These are phyloP conservation scores for Blastobotrys capitulatus DNA, from an alignment of 1,139 yeast species.

Conservation along the genomic window DNA sequence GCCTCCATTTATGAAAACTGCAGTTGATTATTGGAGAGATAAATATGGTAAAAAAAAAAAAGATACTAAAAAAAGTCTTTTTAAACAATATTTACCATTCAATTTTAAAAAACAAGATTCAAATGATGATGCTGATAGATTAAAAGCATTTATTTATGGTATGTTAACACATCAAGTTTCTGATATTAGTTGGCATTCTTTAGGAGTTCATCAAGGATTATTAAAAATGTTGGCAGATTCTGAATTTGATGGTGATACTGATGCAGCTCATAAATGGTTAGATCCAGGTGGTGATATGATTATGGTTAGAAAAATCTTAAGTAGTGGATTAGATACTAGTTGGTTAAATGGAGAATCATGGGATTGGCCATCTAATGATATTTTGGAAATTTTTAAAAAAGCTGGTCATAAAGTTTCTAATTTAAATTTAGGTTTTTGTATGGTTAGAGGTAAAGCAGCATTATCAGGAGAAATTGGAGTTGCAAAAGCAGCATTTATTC, in stretches of 20 bases:
- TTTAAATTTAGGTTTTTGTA: slow-evolving; percentile 39
- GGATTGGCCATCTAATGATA: slow-evolving; percentile 41
- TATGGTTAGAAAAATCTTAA: slow-evolving; percentile 36
- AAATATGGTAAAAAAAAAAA: slow-evolving; percentile 23
- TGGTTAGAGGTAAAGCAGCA: slow-evolving; percentile 48
- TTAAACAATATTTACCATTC: background rate
- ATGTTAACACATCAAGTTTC: slow-evolving; percentile 52
- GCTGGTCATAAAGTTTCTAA: slow-evolving; percentile 33
- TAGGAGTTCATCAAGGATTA: slow-evolving; percentile 48
- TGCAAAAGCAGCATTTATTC: slow-evolving; percentile 29
- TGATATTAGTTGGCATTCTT: slow-evolving; percentile 60
- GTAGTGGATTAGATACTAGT: slow-evolving; percentile 24
- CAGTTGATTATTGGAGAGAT: slow-evolving; percentile 38
- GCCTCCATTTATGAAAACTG: slow-evolving; percentile 51
- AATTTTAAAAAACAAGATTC: background rate
- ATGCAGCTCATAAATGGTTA: slow-evolving; percentile 44
- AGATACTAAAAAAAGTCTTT: slow-evolving; percentile 4
- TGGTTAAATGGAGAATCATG: slow-evolving; percentile 37
- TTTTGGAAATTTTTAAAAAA: slow-evolving; percentile 33
- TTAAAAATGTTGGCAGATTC: slow-evolving; percentile 41
- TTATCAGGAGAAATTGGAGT: slow-evolving; percentile 39
- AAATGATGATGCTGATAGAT: slow-evolving; percentile 11
- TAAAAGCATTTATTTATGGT: slow-evolving; percentile 51
- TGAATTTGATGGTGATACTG: slow-evolving; percentile 46
- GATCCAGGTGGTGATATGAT: slow-evolving; percentile 59